These are phyloP conservation scores for Fagopyrum homotropicum DNA, from an alignment of 148 eudicot genomes.

Conservation along the genomic window DNA sequence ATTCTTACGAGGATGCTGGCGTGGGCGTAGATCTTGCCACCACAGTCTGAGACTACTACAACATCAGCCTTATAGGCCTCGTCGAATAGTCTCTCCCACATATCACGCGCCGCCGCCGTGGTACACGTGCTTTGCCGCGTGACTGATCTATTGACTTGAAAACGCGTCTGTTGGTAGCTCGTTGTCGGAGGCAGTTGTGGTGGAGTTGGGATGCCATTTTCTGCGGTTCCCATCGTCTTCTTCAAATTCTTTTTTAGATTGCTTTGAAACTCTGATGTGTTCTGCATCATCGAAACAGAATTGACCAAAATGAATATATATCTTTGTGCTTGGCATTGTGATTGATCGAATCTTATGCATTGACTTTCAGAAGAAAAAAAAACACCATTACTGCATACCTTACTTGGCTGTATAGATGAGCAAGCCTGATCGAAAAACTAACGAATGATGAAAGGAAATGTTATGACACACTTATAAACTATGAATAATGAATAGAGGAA, in stretches of 20 bases:
- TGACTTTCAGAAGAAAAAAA: neutral
- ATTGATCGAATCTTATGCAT: neutral
- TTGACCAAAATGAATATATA: neutral
- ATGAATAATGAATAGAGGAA: neutral
- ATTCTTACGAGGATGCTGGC: slow-evolving; percentile 65
- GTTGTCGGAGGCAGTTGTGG: neutral
- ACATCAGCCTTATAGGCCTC: slow-evolving; percentile 86
- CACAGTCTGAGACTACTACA: slow-evolving; percentile 40
- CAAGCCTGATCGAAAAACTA: neutral
- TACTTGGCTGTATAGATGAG: neutral
- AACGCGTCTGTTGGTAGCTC: neutral
- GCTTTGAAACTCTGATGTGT: neutral
- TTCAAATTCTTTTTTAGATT: neutral
- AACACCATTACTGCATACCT: neutral
- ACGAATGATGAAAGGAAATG: neutral
- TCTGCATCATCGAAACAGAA: neutral
- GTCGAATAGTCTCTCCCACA: slow-evolving; percentile 76
- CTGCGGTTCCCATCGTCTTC: neutral
- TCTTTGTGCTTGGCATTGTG: neutral
- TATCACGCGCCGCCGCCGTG: slow-evolving; percentile 31
- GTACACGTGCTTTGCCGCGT: slow-evolving; percentile 17
- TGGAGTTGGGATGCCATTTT: neutral
- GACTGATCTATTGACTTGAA: neutral
- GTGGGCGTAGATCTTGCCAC: slow-evolving; percentile 66
- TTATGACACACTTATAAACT: no score